phyloP scores from a whole-genome alignment of 2,329 filamentous ascomycete species.

The Colletotrichum liriopes region DNA sequence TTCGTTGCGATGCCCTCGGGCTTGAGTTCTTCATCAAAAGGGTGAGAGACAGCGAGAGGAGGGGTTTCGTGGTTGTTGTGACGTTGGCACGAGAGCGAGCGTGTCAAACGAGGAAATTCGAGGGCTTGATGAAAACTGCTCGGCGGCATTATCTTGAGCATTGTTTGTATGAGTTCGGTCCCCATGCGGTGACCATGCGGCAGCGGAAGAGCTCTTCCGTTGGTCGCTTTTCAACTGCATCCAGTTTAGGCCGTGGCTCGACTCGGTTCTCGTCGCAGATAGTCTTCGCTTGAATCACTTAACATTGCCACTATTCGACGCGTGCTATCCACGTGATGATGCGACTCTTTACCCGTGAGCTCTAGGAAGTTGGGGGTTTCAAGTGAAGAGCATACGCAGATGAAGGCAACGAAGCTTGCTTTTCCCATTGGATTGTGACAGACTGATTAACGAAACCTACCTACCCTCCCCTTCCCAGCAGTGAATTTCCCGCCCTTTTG shows the following conservation, averaged over 20 bases:
- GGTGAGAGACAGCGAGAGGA: conserved; percentile 2
- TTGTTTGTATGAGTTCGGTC: neutral
- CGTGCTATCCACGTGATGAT: no score
- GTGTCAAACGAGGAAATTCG: neutral
- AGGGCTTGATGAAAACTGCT: conserved; percentile 9
- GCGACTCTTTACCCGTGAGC: neutral
- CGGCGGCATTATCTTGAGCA: neutral
- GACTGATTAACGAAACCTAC: neutral
- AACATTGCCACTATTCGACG: neutral
- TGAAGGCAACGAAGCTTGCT: neutral
- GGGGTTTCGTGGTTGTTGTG: neutral
- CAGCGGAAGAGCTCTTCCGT: neutral
- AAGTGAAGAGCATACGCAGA: neutral
- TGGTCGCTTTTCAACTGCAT: neutral
- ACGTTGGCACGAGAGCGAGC: conserved; percentile 8
- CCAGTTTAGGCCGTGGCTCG: neutral
- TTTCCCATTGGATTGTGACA: neutral
- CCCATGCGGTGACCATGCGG: neutral
- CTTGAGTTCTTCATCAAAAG: conserved; percentile 34
- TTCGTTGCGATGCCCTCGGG: conserved; percentile 22
- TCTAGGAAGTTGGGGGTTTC: no score
- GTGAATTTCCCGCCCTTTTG: neutral
- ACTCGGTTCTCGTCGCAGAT: conserved; percentile 4
- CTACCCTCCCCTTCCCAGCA: neutral
- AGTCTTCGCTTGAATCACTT: conserved; percentile 9